phyloP scores from a whole-genome alignment of 352 stramenopile species.

The Phytophthora uliginosa region DNA sequence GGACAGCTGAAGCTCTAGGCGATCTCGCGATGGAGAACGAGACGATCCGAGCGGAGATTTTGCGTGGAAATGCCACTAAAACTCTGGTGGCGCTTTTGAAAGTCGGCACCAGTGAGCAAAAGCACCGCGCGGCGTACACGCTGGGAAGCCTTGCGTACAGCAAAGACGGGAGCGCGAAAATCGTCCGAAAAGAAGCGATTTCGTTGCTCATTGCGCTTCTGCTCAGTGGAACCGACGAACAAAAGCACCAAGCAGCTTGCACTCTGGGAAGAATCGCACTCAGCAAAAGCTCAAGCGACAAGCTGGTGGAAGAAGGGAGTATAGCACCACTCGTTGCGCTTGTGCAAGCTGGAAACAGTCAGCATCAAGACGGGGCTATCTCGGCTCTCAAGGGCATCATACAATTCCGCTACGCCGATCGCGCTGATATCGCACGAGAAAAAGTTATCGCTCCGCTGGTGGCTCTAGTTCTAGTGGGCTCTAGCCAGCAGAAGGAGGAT shows the following conservation, averaged over 20 bases:
- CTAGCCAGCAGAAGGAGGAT: neutral
- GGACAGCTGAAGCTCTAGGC: neutral
- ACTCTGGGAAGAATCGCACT: neutral
- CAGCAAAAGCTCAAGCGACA: neutral
- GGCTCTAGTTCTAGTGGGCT: neutral
- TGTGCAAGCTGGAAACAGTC: neutral
- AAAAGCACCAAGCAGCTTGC: neutral
- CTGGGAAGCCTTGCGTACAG: neutral
- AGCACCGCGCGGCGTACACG: neutral
- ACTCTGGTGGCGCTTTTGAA: neutral
- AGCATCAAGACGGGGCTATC: neutral
- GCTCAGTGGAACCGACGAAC: neutral
- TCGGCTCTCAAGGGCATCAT: neutral
- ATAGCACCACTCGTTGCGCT: neutral
- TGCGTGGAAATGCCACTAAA: neutral
- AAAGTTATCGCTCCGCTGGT: neutral
- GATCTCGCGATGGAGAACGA: constrained; percentile 1
- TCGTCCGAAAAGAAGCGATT: neutral
- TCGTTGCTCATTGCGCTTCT: neutral
- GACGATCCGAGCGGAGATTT: constrained; percentile 1
- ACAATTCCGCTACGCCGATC: neutral
- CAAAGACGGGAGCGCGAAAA: neutral
- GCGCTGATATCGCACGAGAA: neutral
- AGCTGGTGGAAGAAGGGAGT: neutral
- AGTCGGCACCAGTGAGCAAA: neutral